Evolutionary conservation across 1,139 yeast species (phyloP).

Genomic region (Nadsonia starkeyi-henricii): DNA sequence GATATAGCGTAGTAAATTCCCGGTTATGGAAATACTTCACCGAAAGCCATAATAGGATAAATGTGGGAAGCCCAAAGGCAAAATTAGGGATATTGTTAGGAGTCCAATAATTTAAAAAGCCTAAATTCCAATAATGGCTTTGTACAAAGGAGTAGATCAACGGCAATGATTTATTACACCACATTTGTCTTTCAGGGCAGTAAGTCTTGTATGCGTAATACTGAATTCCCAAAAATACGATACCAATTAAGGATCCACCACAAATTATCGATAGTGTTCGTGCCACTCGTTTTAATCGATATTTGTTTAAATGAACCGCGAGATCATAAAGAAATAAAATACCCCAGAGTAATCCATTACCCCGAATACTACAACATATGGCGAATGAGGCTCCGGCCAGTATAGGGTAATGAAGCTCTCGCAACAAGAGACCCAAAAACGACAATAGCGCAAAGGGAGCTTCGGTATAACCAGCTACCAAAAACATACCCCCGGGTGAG

Average conservation of each 20-base stretch:
- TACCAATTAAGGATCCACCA: slow-evolving; percentile 43
- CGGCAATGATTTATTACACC: slow-evolving; percentile 54
- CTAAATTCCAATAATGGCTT: slow-evolving; percentile 68
- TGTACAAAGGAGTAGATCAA: slow-evolving; percentile 69
- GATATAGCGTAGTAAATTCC: not conserved
- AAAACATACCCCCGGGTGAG: slow-evolving; percentile 73
- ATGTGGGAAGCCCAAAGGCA: slow-evolving; percentile 57
- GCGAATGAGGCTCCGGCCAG: slow-evolving; percentile 48
- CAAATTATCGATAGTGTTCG: slow-evolving; percentile 18
- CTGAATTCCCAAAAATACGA: slow-evolving; percentile 34
- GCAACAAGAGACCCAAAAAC: slow-evolving; percentile 41
- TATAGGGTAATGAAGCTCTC: slow-evolving; percentile 28
- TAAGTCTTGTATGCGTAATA: slow-evolving; percentile 39
- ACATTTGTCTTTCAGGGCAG: slow-evolving; percentile 62
- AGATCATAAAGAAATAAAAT: slow-evolving; percentile 46
- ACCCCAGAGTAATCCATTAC: slow-evolving; percentile 69
- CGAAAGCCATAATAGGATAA: slow-evolving; percentile 28
- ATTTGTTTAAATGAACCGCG: slow-evolving; percentile 1
- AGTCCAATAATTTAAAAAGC: slow-evolving; percentile 75
- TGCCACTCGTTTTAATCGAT: not conserved
- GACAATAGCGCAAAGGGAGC: slow-evolving; percentile 53
- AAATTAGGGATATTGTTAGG: slow-evolving; percentile 71
- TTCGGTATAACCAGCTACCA: slow-evolving; percentile 68
- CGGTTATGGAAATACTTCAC: slow-evolving; percentile 10
- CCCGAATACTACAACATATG: slow-evolving; percentile 47